These are phyloP conservation scores for Fusarium kyushuense DNA, from an alignment of 2,329 filamentous ascomycete species.

Conservation along the genomic window DNA sequence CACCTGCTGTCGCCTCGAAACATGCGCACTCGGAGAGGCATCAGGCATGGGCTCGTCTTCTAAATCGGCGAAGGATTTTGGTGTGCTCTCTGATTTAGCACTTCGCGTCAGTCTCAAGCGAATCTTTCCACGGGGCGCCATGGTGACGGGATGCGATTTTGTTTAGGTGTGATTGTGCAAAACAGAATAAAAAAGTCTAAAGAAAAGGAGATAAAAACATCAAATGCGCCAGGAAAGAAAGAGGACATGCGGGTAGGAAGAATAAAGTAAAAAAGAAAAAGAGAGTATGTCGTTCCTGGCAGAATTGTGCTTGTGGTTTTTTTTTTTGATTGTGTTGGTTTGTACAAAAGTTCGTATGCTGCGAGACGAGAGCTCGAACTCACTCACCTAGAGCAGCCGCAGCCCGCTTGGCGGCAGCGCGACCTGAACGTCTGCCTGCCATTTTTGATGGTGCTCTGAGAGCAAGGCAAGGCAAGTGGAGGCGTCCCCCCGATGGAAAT, in stretches of 20 bases:
- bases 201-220: conserved; percentile 2
- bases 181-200: conserved; percentile 11
- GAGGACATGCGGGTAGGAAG: background rate
- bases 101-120: conserved; percentile 52
- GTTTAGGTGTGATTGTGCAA: conserved; percentile 19
- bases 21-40: conserved; percentile 47
- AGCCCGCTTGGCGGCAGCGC: conserved; percentile 66
- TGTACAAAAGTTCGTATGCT: conserved; percentile 21
- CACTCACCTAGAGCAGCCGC: conserved; percentile 65
- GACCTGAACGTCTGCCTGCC: conserved; percentile 63
- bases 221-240: background rate
- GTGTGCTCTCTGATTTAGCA: conserved; percentile 56
- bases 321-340: conserved; percentile 6
- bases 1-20: conserved; percentile 58
- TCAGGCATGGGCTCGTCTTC: conserved; percentile 54
- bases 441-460: conserved; percentile 39
- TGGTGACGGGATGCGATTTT: conserved; percentile 25
- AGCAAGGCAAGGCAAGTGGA: conserved; percentile 26
- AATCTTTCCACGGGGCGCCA: conserved; percentile 49
- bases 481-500: conserved; percentile 33
- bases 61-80: conserved; percentile 56
- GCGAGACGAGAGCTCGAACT: conserved; percentile 21
- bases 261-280: background rate
- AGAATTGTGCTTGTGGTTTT: conserved; percentile 1
- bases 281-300: background rate